Evolutionary conservation across 179 eudicot genomes (phyloP), one percentile per base, ranked within the genome.

Genomic region (Nepenthes alata): DNA sequence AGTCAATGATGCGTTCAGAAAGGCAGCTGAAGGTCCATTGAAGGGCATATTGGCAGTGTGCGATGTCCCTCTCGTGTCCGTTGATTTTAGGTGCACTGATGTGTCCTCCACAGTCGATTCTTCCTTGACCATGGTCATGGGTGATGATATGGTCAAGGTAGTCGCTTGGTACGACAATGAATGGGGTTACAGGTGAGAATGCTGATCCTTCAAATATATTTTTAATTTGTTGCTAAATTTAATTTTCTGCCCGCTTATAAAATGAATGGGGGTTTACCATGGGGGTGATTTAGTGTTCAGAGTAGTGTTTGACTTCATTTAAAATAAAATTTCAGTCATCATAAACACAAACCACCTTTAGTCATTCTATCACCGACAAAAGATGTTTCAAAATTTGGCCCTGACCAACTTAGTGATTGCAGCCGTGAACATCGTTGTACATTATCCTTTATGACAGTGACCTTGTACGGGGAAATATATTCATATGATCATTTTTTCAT

Each of bases 61-160:
- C 13, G 98, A 89, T 37, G 75, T 55, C 25, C 98, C 98, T 57
- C 86, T 93, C 0, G 98, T 93, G 58, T 93, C 98, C 0, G 96
- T 93, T 2, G 98, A 93, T 60, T 93, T 93, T 72, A 76, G 90
- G 70, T 89, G 95, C 84, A n/a, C 78, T 7, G 95, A 93, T 61
- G 93, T 93, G 58, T 93, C 98, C 1, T 66, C 90, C 56, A 84
- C 95, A 66, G 82, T 93, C 6, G 98, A 93, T 58, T 79, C 96
- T 6, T 93, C 98, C 13, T 81, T 93, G 72, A 89, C 95, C 9
- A 93, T 93, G 98, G 98, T 93, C 60, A 93, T 89, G 98, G 98
- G 98, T 56, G 98, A 86, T 63, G 98, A 93, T 50, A 93, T 93
- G 98, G 93, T 89, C 55, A 89, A 89, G 85, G 96, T 89, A 41